These are phyloP conservation scores for Solanum clarkiae DNA, from an alignment of 257 asterid genomes.

Conservation along the genomic window DNA sequence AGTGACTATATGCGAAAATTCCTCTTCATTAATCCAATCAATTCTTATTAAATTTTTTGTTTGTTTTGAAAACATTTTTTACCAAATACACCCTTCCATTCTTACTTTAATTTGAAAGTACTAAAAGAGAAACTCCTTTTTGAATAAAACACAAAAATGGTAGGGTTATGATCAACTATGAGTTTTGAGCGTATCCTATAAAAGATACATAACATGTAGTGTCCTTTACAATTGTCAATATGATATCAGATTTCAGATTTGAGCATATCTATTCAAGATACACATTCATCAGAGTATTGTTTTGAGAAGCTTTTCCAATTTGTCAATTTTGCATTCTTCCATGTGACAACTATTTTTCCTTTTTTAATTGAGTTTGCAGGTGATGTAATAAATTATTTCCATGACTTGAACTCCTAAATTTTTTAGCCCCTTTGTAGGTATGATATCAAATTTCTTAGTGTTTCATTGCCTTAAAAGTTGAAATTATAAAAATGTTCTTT, in stretches of 20 bases:
- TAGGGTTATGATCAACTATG: neutral
- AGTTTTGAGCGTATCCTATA: neutral
- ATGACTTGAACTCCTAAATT: too few relatives aligned
- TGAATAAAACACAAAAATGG: neutral
- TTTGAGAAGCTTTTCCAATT: neutral
- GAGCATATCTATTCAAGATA: neutral
- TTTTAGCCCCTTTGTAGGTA: too few relatives aligned
- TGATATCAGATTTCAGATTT: neutral
- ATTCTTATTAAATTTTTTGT: too few relatives aligned
- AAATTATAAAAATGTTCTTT: neutral
- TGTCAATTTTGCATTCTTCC: neutral
- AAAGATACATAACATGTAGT: neutral
- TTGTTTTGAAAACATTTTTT: neutral
- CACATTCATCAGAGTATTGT: neutral
- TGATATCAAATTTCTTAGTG: too few relatives aligned
- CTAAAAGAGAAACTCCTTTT: neutral
- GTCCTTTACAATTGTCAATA: neutral
- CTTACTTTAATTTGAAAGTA: neutral
- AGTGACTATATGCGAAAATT: too few relatives aligned
- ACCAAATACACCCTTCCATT: neutral
- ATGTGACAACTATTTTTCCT: too few relatives aligned
- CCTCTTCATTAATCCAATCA: too few relatives aligned
- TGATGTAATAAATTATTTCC: too few relatives aligned
- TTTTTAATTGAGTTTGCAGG: too few relatives aligned
- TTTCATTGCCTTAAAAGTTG: too few relatives aligned